Conservation (phyloP, 306 rosid species). For the Hippophae gyantsensis region DNA sequence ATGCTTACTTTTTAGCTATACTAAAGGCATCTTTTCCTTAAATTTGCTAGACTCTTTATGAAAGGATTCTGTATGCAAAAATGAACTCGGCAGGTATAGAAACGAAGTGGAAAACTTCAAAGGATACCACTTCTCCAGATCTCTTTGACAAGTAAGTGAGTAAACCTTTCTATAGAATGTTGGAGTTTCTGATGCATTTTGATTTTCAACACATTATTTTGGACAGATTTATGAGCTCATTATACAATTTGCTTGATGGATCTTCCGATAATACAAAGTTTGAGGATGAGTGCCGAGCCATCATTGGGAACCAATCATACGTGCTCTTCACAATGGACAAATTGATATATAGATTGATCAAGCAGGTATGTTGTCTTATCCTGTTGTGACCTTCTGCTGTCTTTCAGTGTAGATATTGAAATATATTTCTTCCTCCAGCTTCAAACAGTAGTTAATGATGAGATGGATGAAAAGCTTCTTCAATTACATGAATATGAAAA, state of each 20-base stretch:
- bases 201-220: conserved; percentile 3
- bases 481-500: conserved; percentile 81
- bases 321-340: conserved; percentile 90
- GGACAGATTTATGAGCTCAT: conserved; percentile 69
- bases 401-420: conserved; percentile 19
- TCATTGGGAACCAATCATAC: conserved; percentile 85
- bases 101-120: conserved; percentile 53
- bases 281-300: conserved; percentile 97
- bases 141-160: conserved; percentile 50
- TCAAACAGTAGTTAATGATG: conserved; percentile 76
- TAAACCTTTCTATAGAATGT: background rate
- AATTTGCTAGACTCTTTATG: conserved; percentile 65
- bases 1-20: background rate
- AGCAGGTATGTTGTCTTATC: conserved; percentile 45
- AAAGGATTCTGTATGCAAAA: conserved; percentile 80
- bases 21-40: conserved; percentile 24
- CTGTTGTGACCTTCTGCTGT: conserved; percentile 17
- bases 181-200: conserved; percentile 8
- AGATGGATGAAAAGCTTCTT: conserved; percentile 71
- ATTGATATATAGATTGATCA: conserved; percentile 77
- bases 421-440: conserved; percentile 48
- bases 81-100: conserved; percentile 52
- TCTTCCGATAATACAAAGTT: conserved; percentile 81
- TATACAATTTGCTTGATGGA: conserved; percentile 85
- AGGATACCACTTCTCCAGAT: conserved; percentile 52